Evolutionary conservation across 164 flowering plant genomes (phyloP).

Genomic region (Vitis cinerea): DNA sequence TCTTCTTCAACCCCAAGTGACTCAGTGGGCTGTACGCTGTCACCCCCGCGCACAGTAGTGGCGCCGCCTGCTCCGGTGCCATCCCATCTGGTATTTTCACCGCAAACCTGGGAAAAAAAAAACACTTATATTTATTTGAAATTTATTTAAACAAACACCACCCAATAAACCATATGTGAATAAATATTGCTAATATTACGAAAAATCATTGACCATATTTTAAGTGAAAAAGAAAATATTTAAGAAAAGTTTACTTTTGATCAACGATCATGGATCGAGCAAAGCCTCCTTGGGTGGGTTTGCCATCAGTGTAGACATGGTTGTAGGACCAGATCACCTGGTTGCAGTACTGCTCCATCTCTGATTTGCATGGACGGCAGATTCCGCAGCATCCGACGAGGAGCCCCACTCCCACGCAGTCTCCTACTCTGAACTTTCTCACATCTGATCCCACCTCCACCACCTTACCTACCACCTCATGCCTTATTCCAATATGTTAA

Average conservation of each 20-base stretch:
- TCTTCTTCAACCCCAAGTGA: conserved; percentile 31
- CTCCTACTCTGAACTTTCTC: conserved; percentile 14
- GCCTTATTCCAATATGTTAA: conserved; percentile 1
- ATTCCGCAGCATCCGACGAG: conserved; percentile 21
- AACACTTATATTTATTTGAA: too few relatives aligned
- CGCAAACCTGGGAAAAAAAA: conserved; percentile 24
- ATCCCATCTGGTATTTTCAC: conserved; percentile 45
- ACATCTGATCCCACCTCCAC: conserved; percentile 15
- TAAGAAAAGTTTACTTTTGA: conserved; percentile 34
- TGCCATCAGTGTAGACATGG: conserved; percentile 57
- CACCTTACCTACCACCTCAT: conserved; percentile 19
- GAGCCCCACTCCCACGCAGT: conserved; percentile 18
- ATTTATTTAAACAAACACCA: too few relatives aligned
- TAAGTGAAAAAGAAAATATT: too few relatives aligned
- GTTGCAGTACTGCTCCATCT: conserved; percentile 61
- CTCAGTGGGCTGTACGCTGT: conserved; percentile 45
- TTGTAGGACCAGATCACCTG: conserved; percentile 61
- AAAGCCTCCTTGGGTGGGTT: conserved; percentile 68
- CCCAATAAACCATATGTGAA: too few relatives aligned
- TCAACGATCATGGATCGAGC: conserved; percentile 46
- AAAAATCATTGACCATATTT: too few relatives aligned
- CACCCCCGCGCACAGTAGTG: conserved; percentile 47
- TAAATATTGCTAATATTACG: too few relatives aligned
- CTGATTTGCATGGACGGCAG: conserved; percentile 48
- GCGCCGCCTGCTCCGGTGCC: conserved; percentile 44